Conservation (phyloP, 163 green algal genomes). For the Prototheca wickerhamii region DNA sequence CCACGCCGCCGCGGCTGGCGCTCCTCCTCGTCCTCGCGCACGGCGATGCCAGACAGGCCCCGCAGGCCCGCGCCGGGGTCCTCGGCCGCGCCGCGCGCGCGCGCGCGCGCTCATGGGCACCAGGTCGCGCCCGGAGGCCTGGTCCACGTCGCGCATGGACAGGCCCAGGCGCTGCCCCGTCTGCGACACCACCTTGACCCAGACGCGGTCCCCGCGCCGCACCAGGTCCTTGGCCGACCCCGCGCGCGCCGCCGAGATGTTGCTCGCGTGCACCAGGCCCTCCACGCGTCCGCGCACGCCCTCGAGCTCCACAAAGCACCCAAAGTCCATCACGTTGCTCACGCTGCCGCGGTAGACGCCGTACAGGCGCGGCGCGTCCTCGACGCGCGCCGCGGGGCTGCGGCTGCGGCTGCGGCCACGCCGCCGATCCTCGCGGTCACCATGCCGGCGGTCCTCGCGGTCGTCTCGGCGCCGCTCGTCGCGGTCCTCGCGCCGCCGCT, state of each 20-base stretch:
- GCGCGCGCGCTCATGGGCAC: slow-evolving; percentile 33
- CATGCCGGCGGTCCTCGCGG: slow-evolving; percentile 6
- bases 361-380: slow-evolving; percentile 60
- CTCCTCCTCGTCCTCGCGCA: slow-evolving; percentile 17
- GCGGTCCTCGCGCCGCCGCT: background rate
- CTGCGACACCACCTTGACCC: slow-evolving; percentile 83
- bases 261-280: slow-evolving; percentile 86
- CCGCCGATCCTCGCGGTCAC: slow-evolving; percentile 5
- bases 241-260: slow-evolving; percentile 55
- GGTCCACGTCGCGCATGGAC: slow-evolving; percentile 92
- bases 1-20: slow-evolving; percentile 31
- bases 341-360: slow-evolving; percentile 77
- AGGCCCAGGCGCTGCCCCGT: slow-evolving; percentile 62
- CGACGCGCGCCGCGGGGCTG: slow-evolving; percentile 15
- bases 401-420: slow-evolving; percentile 8
- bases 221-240: slow-evolving; percentile 76
- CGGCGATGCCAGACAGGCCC: slow-evolving; percentile 66
- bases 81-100: background rate
- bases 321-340: slow-evolving; percentile 87
- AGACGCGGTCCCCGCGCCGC: slow-evolving; percentile 51
- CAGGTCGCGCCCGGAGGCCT: slow-evolving; percentile 77
- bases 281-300: slow-evolving; percentile 52
- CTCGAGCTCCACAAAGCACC: slow-evolving; percentile 91
- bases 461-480: slow-evolving; percentile 1
- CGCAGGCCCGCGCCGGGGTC: slow-evolving; percentile 19